Conservation (phyloP, 2,329 filamentous ascomycete species). For the Cadophora malorum region DNA sequence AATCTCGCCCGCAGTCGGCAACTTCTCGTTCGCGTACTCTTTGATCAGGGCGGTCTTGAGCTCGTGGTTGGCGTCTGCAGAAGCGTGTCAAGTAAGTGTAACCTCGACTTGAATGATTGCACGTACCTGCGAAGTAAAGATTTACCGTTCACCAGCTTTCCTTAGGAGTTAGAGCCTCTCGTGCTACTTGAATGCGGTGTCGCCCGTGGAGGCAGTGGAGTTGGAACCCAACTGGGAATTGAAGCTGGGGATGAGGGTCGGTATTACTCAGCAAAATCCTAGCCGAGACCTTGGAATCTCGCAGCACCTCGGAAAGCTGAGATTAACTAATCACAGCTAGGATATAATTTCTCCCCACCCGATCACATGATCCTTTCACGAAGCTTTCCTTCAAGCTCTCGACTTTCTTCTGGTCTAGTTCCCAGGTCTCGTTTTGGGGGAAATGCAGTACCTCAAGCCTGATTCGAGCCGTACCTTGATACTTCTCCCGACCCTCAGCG, state of each 20-base stretch:
- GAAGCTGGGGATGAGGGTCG: neutral
- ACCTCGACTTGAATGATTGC: neutral
- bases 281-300: neutral
- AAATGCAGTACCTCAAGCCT: neutral
- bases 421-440: neutral
- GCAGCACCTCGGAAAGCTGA: neutral
- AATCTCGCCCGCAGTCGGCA: neutral
- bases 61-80: neutral
- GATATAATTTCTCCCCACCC: too few relatives aligned
- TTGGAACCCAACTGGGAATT: neutral
- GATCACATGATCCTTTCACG: too few relatives aligned
- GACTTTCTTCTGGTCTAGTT: neutral
- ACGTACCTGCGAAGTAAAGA: neutral
- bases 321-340: neutral
- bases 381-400: too few relatives aligned
- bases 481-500: neutral
- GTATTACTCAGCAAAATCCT: neutral
- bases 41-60: neutral
- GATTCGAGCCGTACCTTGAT: neutral
- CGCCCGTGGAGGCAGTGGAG: neutral
- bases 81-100: neutral
- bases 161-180: neutral
- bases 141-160: neutral
- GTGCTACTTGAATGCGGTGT: neutral
- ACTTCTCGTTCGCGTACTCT: neutral